These are phyloP conservation scores for Dovyalis caffra DNA, from an alignment of 345 rosid genomes.

Conservation along the genomic window DNA sequence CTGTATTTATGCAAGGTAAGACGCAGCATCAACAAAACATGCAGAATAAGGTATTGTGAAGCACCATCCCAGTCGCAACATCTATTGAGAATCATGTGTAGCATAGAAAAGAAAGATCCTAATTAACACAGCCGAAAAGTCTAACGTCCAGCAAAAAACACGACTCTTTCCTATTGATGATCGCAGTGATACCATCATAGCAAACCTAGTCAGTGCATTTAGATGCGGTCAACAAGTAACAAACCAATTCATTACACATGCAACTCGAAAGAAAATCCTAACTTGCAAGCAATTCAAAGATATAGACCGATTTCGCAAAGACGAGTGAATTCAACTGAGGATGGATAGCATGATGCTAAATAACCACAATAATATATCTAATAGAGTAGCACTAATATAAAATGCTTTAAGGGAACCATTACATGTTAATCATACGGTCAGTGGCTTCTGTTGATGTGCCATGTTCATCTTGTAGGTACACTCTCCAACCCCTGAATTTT, in stretches of 20 bases:
- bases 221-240: not conserved
- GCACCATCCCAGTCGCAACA: not conserved
- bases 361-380: not conserved
- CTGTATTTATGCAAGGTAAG: not conserved
- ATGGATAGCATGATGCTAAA: too few species aligned
- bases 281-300: not conserved
- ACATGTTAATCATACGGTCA: conserved; percentile 71
- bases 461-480: conserved; percentile 85
- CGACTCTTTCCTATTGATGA: not conserved
- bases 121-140: not conserved
- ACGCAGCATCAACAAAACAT: not conserved
- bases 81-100: too few species aligned
- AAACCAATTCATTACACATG: not conserved
- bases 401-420: conserved; percentile 8
- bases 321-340: not conserved
- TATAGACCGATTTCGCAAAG: not conserved
- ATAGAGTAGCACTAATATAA: too few species aligned
- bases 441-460: conserved; percentile 73
- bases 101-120: not conserved
- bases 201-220: not conserved
- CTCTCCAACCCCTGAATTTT: conserved; percentile 79
- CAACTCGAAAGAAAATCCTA: not conserved
- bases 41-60: not conserved
- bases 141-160: not conserved
- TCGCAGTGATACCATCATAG: not conserved